A percentile compares a stretch with the other conserved stretches of the same genome.
phyloP scores from a whole-genome alignment of 2,329 filamentous ascomycete genomes.

The Curvularia eragrostidis region DNA sequence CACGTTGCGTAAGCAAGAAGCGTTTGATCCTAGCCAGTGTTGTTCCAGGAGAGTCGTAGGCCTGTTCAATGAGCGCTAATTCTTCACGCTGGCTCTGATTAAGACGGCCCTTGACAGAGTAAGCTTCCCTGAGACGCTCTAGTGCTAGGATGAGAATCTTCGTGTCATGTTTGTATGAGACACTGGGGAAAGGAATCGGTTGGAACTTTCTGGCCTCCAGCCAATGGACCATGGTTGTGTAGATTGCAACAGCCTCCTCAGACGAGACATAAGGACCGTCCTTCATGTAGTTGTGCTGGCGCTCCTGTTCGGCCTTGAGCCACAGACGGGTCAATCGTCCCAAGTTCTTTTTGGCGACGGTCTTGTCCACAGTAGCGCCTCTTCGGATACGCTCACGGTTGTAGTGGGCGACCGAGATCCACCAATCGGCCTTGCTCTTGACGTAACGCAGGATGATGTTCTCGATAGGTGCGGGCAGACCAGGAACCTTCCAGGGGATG shows the following conservation, averaged over 20 bases:
- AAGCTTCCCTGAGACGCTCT: constrained; percentile 90
- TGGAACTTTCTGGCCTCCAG: constrained; percentile 98
- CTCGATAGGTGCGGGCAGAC: constrained; percentile 93
- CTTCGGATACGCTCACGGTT: constrained; percentile 96
- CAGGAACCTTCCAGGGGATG: constrained; percentile 99
- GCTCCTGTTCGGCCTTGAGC: constrained; percentile 97
- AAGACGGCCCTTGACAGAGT: constrained; percentile 94
- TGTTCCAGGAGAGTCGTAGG: constrained; percentile 96
- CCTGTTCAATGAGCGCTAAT: constrained; percentile 94
- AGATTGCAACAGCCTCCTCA: constrained; percentile 97
- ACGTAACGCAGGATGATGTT: constrained; percentile 99
- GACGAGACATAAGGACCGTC: constrained; percentile 98
- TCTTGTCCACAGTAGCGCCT: constrained; percentile 98
- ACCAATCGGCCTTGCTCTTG: constrained; percentile 99
- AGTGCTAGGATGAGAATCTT: constrained; percentile 97
- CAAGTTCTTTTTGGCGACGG: constrained; percentile 98
- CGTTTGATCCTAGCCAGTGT: constrained; percentile 96
- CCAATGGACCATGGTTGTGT: constrained; percentile 99
- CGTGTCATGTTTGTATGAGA: constrained; percentile 99
- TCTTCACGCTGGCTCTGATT: constrained; percentile 99
- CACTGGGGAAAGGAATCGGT: constrained; percentile 96
- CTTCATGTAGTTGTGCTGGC: constrained; percentile 99
- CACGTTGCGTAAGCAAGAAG: constrained; percentile 93
- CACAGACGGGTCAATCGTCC: constrained; percentile 92
- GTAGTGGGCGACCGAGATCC: constrained; percentile 98